These are phyloP conservation scores for Thermothelomyces thermophilus DNA, from an alignment of 2,329 filamentous ascomycete genomes.

Conservation along the genomic window DNA sequence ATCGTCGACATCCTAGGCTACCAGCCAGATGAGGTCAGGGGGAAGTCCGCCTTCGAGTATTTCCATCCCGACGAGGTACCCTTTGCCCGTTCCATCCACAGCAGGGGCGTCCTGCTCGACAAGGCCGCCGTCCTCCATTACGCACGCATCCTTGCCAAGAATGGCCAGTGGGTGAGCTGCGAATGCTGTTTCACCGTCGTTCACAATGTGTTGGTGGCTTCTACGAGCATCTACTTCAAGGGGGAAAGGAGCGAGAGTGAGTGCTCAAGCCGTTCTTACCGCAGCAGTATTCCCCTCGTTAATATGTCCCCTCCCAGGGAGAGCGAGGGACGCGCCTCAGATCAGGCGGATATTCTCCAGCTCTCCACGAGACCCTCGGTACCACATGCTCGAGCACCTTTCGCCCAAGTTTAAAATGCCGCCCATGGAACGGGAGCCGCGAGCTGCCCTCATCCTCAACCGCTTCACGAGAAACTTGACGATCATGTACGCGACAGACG, in stretches of 20 bases:
- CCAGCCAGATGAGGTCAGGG: conserved; percentile 65
- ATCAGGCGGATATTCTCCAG: conserved; percentile 75
- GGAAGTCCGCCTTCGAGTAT: conserved; percentile 75
- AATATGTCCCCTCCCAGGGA: conserved; percentile 45
- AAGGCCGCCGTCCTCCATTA: conserved; percentile 82
- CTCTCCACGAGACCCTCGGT: conserved; percentile 74
- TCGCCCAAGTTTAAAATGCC: conserved; percentile 70
- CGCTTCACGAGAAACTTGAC: conserved; percentile 76
- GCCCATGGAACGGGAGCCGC: conserved; percentile 63
- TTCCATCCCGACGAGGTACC: conserved; percentile 78
- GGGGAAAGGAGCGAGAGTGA: conserved; percentile 67
- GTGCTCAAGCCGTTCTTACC: conserved; percentile 30
- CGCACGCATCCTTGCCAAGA: conserved; percentile 60
- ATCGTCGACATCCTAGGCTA: conserved; percentile 79
- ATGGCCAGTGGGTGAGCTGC: conserved; percentile 69
- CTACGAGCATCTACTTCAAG: conserved; percentile 68
- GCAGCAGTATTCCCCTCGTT: not conserved
- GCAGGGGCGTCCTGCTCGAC: conserved; percentile 66
- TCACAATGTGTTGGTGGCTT: conserved; percentile 80
- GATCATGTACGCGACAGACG: conserved; percentile 80
- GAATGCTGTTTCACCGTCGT: conserved; percentile 88
- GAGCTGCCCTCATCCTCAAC: conserved; percentile 79
- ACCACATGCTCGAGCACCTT: conserved; percentile 82
- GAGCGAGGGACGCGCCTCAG: conserved; percentile 69
- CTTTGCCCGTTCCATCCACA: conserved; percentile 65